Evolutionary conservation across 2,329 filamentous ascomycete genomes (phyloP), one percentile per base, ranked within the genome.

Genomic region (Hortaea werneckii): DNA sequence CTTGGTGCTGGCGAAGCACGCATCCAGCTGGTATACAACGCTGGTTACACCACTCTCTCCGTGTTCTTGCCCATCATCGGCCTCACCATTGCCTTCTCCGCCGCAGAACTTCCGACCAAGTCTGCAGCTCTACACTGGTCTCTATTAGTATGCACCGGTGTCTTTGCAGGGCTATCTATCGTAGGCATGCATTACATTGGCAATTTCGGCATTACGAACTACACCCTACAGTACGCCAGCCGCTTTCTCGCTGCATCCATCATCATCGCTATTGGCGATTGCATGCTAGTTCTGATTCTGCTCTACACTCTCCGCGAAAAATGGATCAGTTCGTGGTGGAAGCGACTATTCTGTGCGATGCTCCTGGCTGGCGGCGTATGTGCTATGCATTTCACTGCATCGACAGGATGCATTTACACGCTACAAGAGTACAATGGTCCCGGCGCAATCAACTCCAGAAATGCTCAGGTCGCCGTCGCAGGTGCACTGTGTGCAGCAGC

Each of bases 111-210:
- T 50, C 50, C 64, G 51, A 61, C 58, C 50, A 54, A 56, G 48
- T 59, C 50, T 37, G 53, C 41, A 37, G 49, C 47, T 54, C 48
- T 58, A 57, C 58, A 60, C 43, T 58, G 60, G 48, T 48, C 55
- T 5, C 58, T 65, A 3, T 59, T 72, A 5, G 59, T 74, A 6
- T 58, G 78, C 5, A 82, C 83, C 6, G 86, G 87, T 5, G 59
- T 79, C 1, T 71, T 89, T 38, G 83, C 83, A 1, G 87, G 87
- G 10, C 71, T 80, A 5, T 82, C 85, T 20, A 82, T 92, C 42
- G 87, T 83, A 49, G 84, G 83, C 29, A 92, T 94, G 87, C 85
- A 94, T 63, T 94, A 92, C 58, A 71, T 90, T 12, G 86, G 86
- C n/a, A 88, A 94, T 60, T 77, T 83, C 29, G 87, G 86, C 30